These are phyloP conservation scores for Penicillium sp. DNA, from an alignment of 2,329 filamentous ascomycete species.

Conservation along the genomic window DNA sequence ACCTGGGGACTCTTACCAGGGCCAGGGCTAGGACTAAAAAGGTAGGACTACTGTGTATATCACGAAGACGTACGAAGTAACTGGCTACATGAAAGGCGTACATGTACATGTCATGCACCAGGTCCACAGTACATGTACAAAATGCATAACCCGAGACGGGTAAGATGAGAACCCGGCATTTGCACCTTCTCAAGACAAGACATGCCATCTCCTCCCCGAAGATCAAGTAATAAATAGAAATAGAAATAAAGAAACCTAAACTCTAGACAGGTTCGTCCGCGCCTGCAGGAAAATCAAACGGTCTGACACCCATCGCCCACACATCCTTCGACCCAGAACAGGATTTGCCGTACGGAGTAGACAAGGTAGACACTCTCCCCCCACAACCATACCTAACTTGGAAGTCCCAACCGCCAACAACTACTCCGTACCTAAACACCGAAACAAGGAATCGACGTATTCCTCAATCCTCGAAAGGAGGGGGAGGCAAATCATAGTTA, in stretches of 20 bases:
- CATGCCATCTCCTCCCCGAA: not conserved
- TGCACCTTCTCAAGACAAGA: not conserved
- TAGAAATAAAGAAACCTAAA: not conserved
- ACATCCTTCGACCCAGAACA: not conserved
- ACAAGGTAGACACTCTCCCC: too few species aligned
- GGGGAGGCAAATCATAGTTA: not conserved
- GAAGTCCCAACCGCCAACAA: too few species aligned
- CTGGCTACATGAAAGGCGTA: not conserved
- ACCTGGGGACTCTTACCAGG: not conserved
- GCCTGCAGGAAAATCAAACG: conserved; percentile 12
- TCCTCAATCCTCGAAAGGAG: not conserved
- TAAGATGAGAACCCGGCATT: not conserved
- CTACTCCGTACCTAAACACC: too few species aligned
- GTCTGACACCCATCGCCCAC: not conserved
- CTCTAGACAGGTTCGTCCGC: conserved; percentile 20
- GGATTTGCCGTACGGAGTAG: not conserved
- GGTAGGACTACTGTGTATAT: not conserved
- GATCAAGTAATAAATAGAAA: not conserved
- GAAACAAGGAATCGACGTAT: too few species aligned
- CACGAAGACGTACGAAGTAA: not conserved
- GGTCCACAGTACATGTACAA: too few species aligned
- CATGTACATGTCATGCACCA: not conserved
- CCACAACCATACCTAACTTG: too few species aligned
- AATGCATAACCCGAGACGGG: not conserved
- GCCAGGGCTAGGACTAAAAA: not conserved